Conservation (phyloP, 2,329 filamentous ascomycete genomes). For the Chaetomium sp. region DNA sequence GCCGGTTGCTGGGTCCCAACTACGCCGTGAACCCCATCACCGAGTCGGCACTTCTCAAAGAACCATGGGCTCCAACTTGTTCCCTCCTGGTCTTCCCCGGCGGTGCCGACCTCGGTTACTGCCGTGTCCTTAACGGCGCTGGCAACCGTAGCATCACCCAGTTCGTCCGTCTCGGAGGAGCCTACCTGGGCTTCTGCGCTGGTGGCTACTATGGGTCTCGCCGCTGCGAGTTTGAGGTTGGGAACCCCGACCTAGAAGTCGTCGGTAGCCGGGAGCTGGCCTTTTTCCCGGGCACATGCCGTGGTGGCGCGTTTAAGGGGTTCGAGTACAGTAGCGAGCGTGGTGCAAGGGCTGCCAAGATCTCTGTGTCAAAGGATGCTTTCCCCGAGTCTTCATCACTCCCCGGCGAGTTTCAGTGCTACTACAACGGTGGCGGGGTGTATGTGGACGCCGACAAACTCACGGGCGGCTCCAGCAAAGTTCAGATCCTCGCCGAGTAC, state of each 20-base stretch:
- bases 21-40: conserved; percentile 90
- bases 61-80: conserved; percentile 87
- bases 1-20: conserved; percentile 80
- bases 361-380: conserved; percentile 64
- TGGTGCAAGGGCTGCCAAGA: conserved; percentile 71
- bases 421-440: conserved; percentile 93
- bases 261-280: conserved; percentile 80
- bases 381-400: conserved; percentile 55
- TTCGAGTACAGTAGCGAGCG: conserved; percentile 89
- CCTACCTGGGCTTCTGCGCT: conserved; percentile 89
- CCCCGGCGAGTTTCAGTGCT: conserved; percentile 68
- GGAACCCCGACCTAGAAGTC: conserved; percentile 78
- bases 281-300: conserved; percentile 85
- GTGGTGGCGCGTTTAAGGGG: conserved; percentile 83
- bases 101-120: conserved; percentile 92
- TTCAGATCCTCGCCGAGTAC: conserved; percentile 84
- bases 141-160: conserved; percentile 84
- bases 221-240: conserved; percentile 89
- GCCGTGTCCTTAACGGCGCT: conserved; percentile 79
- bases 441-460: conserved; percentile 77
- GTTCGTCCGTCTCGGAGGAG: conserved; percentile 82
- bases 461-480: conserved; percentile 54
- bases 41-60: conserved; percentile 77
- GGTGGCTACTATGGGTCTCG: conserved; percentile 87
- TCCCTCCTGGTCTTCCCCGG: conserved; percentile 90